Evolutionary conservation across 176 grass and related monocot genomes (phyloP), one percentile per base, ranked within the genome.

Genomic region (Microstegium vimineum): DNA sequence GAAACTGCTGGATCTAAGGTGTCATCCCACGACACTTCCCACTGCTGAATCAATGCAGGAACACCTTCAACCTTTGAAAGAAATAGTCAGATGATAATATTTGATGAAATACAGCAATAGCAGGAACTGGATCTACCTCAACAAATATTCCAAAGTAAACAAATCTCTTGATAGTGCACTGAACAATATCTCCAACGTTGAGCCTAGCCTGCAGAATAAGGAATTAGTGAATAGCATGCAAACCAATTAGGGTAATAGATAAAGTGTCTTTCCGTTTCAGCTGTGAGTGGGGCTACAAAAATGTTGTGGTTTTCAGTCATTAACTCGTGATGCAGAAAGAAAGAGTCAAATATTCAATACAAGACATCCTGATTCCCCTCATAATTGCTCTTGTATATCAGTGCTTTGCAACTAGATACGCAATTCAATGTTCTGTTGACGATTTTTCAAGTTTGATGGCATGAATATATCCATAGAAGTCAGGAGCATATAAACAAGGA

Each of bases 81-180:
- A 78, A 89, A 84, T 1, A 89, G 82, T 92, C 66, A 89, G 74
- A 37, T 79, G 68, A 23, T 81, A 64, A 52, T 52, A 85, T 15
- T 66, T 76, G 18, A 85, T 64, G 33, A 37, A 78, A 35, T 5
- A 47, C 49, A 20, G 67, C 10, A 7, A 7, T 41, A 76, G 35
- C 35, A 17, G 22, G 43, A 72, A 85, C 60, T 60, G 54, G 23
- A 75, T 75, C 71, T 86, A 95, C 93, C 93, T 95, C 82, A 31
- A 95, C 96, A 83, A 99, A 99, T 91, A 99, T 95, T 80, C 96
- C 96, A 83, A 91, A 93, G 77, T 93, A 95, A 46, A 89, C 88
- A 90, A 99, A 95, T 89, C 86, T 81, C 70, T 88, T 90, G 79
- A 99, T 93, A 20, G 76, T 73, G 66, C 93, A 99, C 83, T 88